These are phyloP conservation scores for Lachancea nothofagi DNA, from an alignment of 805 yeast species.

Conservation along the genomic window DNA sequence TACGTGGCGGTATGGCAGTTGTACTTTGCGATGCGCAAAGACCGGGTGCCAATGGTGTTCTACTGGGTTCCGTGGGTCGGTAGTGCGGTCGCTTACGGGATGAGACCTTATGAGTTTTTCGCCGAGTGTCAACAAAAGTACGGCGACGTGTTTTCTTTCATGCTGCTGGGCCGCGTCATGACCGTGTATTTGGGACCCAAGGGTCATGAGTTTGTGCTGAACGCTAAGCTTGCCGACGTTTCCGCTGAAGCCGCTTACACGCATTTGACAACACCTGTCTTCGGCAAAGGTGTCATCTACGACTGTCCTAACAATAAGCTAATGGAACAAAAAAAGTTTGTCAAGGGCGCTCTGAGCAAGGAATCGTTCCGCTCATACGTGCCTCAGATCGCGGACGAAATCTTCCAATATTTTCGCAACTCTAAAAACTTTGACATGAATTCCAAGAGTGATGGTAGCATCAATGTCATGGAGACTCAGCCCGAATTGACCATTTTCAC, in stretches of 20 bases:
- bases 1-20: conserved; percentile 65
- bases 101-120: conserved; percentile 89
- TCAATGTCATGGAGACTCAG: conserved; percentile 73
- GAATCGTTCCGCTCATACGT: conserved; percentile 82
- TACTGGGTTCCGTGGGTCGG: conserved; percentile 97
- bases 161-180: conserved; percentile 85
- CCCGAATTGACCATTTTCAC: conserved; percentile 96
- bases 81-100: conserved; percentile 82
- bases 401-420: conserved; percentile 54
- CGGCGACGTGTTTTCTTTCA: conserved; percentile 91
- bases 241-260: conserved; percentile 95
- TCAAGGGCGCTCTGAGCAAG: conserved; percentile 79
- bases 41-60: conserved; percentile 84
- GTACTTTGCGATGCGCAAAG: conserved; percentile 63
- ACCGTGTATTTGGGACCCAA: conserved; percentile 95
- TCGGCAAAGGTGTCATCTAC: conserved; percentile 95
- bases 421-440: conserved; percentile 45
- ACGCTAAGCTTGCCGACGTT: conserved; percentile 83
- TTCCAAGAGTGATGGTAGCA: conserved; percentile 41
- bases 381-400: conserved; percentile 80
- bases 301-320: conserved; percentile 91
- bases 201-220: conserved; percentile 94
- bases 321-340: conserved; percentile 98
- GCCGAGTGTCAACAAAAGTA: conserved; percentile 69
- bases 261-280: conserved; percentile 98